Evolutionary conservation across 192 early-diverging fungal genomes (phyloP).

Genomic region (Linnemannia elongata): DNA sequence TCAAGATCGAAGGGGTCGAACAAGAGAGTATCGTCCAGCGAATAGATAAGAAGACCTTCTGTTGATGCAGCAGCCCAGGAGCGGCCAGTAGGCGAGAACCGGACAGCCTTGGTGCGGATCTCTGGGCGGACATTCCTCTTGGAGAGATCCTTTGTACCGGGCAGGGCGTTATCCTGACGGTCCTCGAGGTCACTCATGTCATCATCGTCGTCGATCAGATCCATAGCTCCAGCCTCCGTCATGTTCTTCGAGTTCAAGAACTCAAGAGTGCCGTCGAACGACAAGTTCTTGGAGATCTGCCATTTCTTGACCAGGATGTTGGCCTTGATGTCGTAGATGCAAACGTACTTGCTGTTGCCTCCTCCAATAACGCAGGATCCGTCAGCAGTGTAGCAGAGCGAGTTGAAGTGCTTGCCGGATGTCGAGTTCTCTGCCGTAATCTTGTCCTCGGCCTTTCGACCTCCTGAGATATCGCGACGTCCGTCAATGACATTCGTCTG

Average conservation of each 20-base stretch:
- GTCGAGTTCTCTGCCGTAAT: constrained; percentile 85
- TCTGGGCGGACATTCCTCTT: constrained; percentile 82
- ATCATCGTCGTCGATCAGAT: constrained; percentile 88
- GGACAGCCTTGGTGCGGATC: constrained; percentile 86
- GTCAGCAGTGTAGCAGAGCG: constrained; percentile 95
- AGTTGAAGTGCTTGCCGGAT: constrained; percentile 92
- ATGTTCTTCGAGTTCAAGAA: constrained; percentile 92
- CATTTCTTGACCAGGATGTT: constrained; percentile 88
- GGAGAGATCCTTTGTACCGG: constrained; percentile 92
- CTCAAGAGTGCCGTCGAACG: constrained; percentile 93
- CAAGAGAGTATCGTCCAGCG: constrained; percentile 90
- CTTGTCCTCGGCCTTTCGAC: constrained; percentile 84
- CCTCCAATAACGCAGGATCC: constrained; percentile 93
- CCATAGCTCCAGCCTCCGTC: constrained; percentile 93
- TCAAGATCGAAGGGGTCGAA: constrained; percentile 99
- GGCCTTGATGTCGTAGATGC: constrained; percentile 89
- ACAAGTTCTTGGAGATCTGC: constrained; percentile 92
- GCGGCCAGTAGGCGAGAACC: constrained; percentile 94
- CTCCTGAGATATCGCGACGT: constrained; percentile 91
- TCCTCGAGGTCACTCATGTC: constrained; percentile 90
- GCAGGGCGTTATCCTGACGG: constrained; percentile 82
- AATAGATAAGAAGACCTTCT: constrained; percentile 96
- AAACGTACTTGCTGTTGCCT: constrained; percentile 96
- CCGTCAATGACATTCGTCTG: constrained; percentile 88
- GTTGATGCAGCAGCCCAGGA: constrained; percentile 97